Evolutionary conservation across 2,329 filamentous ascomycete species (phyloP).

Genomic region (Botrytis elliptica): DNA sequence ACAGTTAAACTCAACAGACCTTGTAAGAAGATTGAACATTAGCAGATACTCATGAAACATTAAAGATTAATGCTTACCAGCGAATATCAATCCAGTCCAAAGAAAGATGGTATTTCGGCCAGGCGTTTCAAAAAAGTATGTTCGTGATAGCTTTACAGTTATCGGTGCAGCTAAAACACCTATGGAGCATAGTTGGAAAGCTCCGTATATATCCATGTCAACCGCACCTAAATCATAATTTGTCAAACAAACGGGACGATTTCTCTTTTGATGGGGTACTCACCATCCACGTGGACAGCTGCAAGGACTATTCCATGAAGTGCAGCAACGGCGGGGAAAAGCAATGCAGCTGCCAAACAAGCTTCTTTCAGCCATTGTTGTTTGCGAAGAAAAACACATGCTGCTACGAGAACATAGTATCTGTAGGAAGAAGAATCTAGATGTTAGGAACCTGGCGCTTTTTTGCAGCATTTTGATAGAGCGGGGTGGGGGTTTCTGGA

Average conservation of each 20-base stretch:
- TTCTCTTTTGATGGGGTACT: constrained; percentile 31
- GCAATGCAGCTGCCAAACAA: constrained; percentile 60
- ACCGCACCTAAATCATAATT: constrained; percentile 50
- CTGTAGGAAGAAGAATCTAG: constrained; percentile 38
- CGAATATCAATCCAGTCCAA: constrained; percentile 61
- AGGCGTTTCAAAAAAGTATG: constrained; percentile 59
- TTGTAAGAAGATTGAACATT: constrained; percentile 32
- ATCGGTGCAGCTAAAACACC: constrained; percentile 63
- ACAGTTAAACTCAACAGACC: constrained; percentile 60
- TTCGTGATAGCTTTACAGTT: constrained; percentile 59
- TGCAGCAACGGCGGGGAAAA: constrained; percentile 63
- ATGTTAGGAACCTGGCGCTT: not conserved
- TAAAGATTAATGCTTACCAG: constrained; percentile 45
- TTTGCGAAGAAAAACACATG: constrained; percentile 62
- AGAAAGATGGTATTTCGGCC: constrained; percentile 66
- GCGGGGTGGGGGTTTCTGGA: not conserved
- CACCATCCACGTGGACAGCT: constrained; percentile 57
- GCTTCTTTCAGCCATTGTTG: constrained; percentile 61
- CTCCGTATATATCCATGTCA: constrained; percentile 67
- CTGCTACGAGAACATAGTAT: constrained; percentile 63
- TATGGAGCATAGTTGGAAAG: constrained; percentile 66
- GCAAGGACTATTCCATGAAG: constrained; percentile 63
- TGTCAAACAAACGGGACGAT: constrained; percentile 12
- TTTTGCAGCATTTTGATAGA: not conserved
- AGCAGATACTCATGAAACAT: not conserved